Evolutionary conservation across 116 monocot genomes (phyloP).

Genomic region (Phalaenopsis hybrid): DNA sequence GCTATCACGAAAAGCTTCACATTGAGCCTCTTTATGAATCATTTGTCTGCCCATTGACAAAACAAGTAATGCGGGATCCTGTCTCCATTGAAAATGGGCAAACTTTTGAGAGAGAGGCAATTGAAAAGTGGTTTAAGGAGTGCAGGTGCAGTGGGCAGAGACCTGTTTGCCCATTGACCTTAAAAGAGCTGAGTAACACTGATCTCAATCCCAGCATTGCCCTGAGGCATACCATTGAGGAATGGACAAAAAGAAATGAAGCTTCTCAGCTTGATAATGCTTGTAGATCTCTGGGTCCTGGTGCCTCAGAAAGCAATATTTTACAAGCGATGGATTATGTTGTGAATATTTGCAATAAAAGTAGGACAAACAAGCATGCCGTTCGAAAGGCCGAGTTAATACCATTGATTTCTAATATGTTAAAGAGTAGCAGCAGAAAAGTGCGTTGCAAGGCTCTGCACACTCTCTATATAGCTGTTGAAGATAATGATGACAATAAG

Average conservation of each 20-base stretch:
- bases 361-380: conserved; percentile 39
- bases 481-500: conserved; percentile 80
- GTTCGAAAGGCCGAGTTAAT: conserved; percentile 50
- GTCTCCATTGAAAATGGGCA: conserved; percentile 75
- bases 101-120: conserved; percentile 84
- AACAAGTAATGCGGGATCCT: conserved; percentile 73
- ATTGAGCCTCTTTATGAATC: conserved; percentile 62
- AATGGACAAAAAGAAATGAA: conserved; percentile 82
- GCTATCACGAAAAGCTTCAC: conserved; percentile 35
- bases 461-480: conserved; percentile 56
- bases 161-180: conserved; percentile 64
- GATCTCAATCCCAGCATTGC: conserved; percentile 68
- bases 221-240: conserved; percentile 66
- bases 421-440: conserved; percentile 60
- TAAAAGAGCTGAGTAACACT: conserved; percentile 40
- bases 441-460: conserved; percentile 69
- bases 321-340: conserved; percentile 50
- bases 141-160: conserved; percentile 47
- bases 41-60: conserved; percentile 84
- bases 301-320: conserved; percentile 46
- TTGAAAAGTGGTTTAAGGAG: conserved; percentile 85
- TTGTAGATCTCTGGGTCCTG: conserved; percentile 34
- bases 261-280: conserved; percentile 60
- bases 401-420: conserved; percentile 48
- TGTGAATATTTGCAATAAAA: conserved; percentile 44